Evolutionary conservation across 768 basidiomycete species (phyloP).

Genomic region (Suillus alpinus): DNA sequence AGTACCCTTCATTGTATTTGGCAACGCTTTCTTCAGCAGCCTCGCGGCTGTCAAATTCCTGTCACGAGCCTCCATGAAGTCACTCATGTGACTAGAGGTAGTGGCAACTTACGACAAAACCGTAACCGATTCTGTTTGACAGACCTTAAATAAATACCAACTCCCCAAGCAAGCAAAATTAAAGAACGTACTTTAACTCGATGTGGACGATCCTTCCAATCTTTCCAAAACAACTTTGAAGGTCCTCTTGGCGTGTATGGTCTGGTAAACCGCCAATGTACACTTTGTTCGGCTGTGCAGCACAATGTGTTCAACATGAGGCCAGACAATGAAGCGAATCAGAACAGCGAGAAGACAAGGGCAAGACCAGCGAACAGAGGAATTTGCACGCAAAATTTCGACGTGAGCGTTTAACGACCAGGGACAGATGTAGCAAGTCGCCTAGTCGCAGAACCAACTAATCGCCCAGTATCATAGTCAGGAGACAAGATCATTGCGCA

Average conservation of each 20-base stretch:
- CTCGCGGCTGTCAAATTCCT: conserved; percentile 83
- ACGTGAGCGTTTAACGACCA: conserved; percentile 7
- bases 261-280: conserved; percentile 90
- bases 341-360: conserved; percentile 45
- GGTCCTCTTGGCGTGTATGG: conserved; percentile 80
- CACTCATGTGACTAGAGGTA: not conserved
- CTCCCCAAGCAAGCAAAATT: conserved; percentile 5
- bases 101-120: conserved; percentile 72
- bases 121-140: conserved; percentile 70
- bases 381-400: conserved; percentile 5
- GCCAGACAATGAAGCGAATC: conserved; percentile 46
- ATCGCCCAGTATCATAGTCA: conserved; percentile 12
- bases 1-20: conserved; percentile 85
- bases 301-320: conserved; percentile 64
- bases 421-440: conserved; percentile 6
- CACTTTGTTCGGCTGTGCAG: conserved; percentile 88
- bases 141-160: conserved; percentile 13
- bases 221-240: conserved; percentile 84
- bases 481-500: conserved; percentile 11
- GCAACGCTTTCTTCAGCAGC: conserved; percentile 85
- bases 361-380: conserved; percentile 34
- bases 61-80: conserved; percentile 7
- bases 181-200: conserved; percentile 74
- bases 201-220: conserved; percentile 73
- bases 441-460: conserved; percentile 3